A percentile compares a stretch with the other conserved stretches of the same genome.
Conservation (phyloP, 441 rosid species). For the Melastoma candidum region DNA sequence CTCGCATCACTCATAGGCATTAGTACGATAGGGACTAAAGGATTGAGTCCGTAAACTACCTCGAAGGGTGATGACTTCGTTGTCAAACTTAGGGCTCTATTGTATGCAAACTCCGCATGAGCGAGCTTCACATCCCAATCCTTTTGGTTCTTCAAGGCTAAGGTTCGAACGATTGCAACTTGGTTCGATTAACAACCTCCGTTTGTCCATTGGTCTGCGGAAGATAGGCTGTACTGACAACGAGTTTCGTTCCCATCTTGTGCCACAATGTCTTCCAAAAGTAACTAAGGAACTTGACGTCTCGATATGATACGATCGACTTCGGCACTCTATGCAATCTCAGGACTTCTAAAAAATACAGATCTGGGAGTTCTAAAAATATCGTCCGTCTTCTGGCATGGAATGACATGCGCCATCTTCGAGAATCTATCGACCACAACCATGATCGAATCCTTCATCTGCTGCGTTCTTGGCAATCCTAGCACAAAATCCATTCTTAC, state of each 20-base stretch:
- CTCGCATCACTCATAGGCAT: too few relatives aligned
- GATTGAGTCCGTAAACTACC: too few relatives aligned
- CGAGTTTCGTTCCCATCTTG: neutral
- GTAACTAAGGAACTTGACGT: constrained; percentile 10
- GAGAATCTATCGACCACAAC: neutral
- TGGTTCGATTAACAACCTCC: constrained; percentile 2
- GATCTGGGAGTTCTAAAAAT: neutral
- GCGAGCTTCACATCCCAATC: neutral
- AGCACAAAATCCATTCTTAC: constrained; percentile 6
- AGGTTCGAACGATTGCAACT: neutral
- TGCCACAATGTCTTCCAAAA: constrained; percentile 6
- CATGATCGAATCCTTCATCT: constrained; percentile 2
- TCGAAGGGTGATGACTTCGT: too few relatives aligned
- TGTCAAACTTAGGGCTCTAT: neutral
- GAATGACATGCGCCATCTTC: constrained; percentile 8
- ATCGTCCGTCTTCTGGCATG: neutral
- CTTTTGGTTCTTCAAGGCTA: neutral
- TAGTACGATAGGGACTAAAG: too few relatives aligned
- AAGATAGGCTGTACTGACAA: neutral
- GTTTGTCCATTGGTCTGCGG: constrained; percentile 12
- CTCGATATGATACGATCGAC: neutral
- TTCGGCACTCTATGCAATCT: constrained; percentile 8
- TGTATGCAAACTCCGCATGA: constrained; percentile 2
- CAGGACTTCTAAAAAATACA: constrained; percentile 4
- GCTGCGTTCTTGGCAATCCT: neutral